Conservation (phyloP, 1,284 basidiomycete species). For the Peniophora sp. region DNA sequence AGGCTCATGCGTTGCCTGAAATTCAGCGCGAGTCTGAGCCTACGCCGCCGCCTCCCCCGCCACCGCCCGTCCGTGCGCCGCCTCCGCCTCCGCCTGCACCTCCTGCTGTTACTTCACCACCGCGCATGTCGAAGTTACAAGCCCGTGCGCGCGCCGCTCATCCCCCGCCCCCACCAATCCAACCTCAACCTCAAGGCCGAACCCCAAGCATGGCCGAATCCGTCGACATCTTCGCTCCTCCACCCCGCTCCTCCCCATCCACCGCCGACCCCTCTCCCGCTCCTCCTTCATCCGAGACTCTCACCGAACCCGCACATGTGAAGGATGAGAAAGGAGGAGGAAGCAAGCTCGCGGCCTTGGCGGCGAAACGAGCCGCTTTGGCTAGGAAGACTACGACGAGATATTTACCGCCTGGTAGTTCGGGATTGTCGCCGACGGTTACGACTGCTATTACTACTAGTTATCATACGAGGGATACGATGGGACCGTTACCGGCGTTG, state of each 20-base stretch:
- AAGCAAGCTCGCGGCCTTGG: background rate
- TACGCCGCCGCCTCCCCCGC: background rate
- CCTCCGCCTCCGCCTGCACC: too few species aligned
- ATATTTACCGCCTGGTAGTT: constrained; percentile 65
- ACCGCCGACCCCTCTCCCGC: background rate
- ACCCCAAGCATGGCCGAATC: background rate
- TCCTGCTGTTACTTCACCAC: too few species aligned
- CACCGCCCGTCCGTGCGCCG: too few species aligned
- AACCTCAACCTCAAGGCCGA: too few species aligned
- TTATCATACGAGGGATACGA: constrained; percentile 52
- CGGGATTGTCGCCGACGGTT: constrained; percentile 54
- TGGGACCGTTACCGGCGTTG: background rate
- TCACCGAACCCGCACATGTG: background rate
- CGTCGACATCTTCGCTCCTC: background rate
- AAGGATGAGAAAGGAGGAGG: constrained; percentile 6
- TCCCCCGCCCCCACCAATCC: too few species aligned
- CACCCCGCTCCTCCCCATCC: background rate
- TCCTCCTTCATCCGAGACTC: background rate
- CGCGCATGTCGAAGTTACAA: too few species aligned
- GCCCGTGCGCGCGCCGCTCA: too few species aligned
- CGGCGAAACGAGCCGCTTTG: constrained; percentile 1
- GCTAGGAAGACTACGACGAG: constrained; percentile 46
- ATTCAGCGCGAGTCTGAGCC: constrained; percentile 2
- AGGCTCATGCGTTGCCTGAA: too few species aligned
- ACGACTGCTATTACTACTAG: constrained; percentile 77